A percentile compares a stretch with the other conserved stretches of the same genome.
These are phyloP conservation scores for Auricularia cornea DNA, from an alignment of 768 basidiomycete species.

Conservation along the genomic window DNA sequence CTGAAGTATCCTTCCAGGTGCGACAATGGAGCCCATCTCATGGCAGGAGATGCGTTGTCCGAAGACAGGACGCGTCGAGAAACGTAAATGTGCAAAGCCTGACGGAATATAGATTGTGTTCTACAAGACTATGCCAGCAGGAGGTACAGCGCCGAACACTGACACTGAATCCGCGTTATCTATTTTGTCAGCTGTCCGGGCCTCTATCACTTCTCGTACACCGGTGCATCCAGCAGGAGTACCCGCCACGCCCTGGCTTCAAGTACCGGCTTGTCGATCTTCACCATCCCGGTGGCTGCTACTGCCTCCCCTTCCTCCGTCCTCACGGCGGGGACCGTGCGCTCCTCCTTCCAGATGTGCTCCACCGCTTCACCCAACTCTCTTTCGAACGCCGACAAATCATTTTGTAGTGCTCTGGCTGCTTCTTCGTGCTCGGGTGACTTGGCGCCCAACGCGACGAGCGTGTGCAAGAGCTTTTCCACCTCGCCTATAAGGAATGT, in stretches of 20 bases:
- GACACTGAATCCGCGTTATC: no score
- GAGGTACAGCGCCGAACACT: no score
- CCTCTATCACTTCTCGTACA: not conserved
- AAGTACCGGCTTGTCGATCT: not conserved
- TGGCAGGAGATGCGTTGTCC: constrained; percentile 91
- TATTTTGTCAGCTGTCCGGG: no score
- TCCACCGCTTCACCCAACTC: constrained; percentile 51
- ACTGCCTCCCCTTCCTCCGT: not conserved
- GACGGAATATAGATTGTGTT: constrained; percentile 48
- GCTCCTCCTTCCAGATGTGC: constrained; percentile 51
- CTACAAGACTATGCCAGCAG: no score
- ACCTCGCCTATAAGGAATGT: constrained; percentile 49
- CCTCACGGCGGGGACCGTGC: not conserved
- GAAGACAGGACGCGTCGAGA: constrained; percentile 69
- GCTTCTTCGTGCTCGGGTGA: constrained; percentile 60
- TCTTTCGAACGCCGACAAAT: constrained; percentile 45
- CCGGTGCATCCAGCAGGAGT: not conserved
- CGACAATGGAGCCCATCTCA: constrained; percentile 75
- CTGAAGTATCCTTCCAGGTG: constrained; percentile 36
- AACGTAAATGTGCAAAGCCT: constrained; percentile 81
- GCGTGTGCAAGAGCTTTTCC: constrained; percentile 60
- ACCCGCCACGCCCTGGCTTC: not conserved
- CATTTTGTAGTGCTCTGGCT: constrained; percentile 54
- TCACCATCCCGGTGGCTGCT: not conserved
- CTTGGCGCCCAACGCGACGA: constrained; percentile 45